Conservation (phyloP, 2,329 filamentous ascomycete species). For the Aspergillus brunneoviolaceus region DNA sequence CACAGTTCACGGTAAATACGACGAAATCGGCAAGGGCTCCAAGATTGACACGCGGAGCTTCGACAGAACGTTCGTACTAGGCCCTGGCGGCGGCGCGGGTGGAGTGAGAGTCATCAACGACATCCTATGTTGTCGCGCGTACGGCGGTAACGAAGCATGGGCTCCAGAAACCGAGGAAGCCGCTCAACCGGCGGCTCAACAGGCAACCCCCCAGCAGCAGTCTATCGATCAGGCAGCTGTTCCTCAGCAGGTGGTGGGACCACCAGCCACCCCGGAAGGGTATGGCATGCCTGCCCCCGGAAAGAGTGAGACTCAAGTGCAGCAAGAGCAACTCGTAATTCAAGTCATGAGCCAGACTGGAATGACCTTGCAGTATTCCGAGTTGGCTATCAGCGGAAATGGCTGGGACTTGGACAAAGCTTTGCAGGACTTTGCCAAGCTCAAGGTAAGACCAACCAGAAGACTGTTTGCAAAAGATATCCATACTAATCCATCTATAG, state of each 20-base stretch:
- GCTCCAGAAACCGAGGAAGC: constrained; percentile 38
- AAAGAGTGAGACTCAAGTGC: constrained; percentile 52
- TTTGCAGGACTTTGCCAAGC: constrained; percentile 69
- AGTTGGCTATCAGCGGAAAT: constrained; percentile 76
- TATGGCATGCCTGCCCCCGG: constrained; percentile 44
- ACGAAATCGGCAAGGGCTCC: constrained; percentile 62
- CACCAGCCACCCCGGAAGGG: constrained; percentile 35
- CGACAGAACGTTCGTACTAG: constrained; percentile 76
- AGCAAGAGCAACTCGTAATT: constrained; percentile 66
- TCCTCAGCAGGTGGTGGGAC: constrained; percentile 23
- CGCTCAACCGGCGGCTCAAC: constrained; percentile 40
- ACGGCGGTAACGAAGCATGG: constrained; percentile 57
- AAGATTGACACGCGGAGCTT: constrained; percentile 70
- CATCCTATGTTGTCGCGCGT: constrained; percentile 71
- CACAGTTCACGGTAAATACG: constrained; percentile 79
- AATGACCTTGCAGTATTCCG: constrained; percentile 76
- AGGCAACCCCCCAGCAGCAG: constrained; percentile 13
- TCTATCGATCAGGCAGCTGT: constrained; percentile 11
- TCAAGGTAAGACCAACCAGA: constrained; percentile 60
- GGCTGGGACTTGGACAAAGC: constrained; percentile 79
- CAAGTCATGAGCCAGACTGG: constrained; percentile 75
- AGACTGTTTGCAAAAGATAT: not conserved
- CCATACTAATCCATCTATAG: constrained; percentile 27
- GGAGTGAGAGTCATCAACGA: constrained; percentile 77
- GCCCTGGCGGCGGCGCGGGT: constrained; percentile 66